phyloP scores from a whole-genome alignment of 2,329 filamentous ascomycete species.

The Cytospora piceae region DNA sequence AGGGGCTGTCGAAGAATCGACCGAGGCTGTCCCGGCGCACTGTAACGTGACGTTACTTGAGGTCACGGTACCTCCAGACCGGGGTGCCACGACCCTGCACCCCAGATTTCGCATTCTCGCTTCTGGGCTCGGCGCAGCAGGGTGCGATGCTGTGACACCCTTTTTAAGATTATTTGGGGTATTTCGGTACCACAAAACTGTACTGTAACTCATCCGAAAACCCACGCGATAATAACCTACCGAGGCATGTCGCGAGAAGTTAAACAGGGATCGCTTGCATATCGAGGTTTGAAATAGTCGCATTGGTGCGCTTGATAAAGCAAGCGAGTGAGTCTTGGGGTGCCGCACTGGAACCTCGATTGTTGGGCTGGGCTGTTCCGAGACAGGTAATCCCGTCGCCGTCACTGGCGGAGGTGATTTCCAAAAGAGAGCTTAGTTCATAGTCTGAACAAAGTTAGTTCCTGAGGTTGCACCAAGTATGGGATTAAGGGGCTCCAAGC shows the following conservation, averaged over 20 bases:
- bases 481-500: background rate
- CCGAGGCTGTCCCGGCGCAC: background rate
- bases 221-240: background rate
- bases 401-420: background rate
- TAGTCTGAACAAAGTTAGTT: background rate
- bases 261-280: background rate
- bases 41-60: background rate
- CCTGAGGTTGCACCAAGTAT: too few relatives aligned
- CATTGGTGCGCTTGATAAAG: background rate
- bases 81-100: constrained; percentile 2
- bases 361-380: too few relatives aligned
- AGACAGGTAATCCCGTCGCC: background rate
- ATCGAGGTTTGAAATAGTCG: background rate
- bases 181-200: background rate
- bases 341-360: background rate
- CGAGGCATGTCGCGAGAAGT: background rate
- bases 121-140: background rate
- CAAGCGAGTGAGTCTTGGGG: background rate
- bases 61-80: background rate
- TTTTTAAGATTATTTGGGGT: background rate
- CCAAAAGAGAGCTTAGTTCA: background rate
- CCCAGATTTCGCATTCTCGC: background rate
- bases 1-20: background rate
- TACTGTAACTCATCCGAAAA: too few relatives aligned
- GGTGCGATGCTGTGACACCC: background rate